Base-by-base conservation (phyloP, 2,329 filamentous ascomycete species). In the Penicillium sp. region DNA sequence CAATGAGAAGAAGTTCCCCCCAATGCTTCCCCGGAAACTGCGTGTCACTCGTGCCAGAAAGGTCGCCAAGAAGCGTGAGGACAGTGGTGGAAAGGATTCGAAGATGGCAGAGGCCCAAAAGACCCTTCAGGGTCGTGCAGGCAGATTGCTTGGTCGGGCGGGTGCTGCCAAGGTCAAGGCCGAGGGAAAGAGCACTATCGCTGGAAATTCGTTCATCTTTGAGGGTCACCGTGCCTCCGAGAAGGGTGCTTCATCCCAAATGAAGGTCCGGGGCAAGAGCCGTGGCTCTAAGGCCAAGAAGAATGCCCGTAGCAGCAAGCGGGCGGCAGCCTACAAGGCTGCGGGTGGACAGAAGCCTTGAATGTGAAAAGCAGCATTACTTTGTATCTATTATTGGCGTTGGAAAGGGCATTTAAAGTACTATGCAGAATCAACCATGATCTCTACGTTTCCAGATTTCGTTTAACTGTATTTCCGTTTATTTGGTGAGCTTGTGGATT, bases 1-100 rank as follows among this genome's bases (percentile, higher is more conserved):
- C 60, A 85, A 97, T 72, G 93, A 87, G 61, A 96, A 98, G 81
- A 95, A 91, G 68, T 98, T 93, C 70, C 92, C 93, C 16, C 93
- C 93, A 19, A 88, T 97, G 85, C 86, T 98, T n/a, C 93, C 93
- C 10, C 88, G 95, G 46, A 85, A 88, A 64, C 81, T 99, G 33
- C 89, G 95, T 53, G 93, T 99, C 47, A 89, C 86, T 48, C 88
- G 95, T 59, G 95, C 95, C 70, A 93, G 92, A 75, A 89, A 89
- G 53, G 73, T 85, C 64, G 77, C 78, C 62, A 83, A 83, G 62
- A 82, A 70, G 54, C 62, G 64, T 7, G 64, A 68, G 16, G 62
- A 53, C 13, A 57, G 54, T 21, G 63, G 57, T 21, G 50, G 57
- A 25, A 64, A 61, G 52, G 61, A 58, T 53, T 59, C 70, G 51